Base-by-base conservation (phyloP, 176 grass and related monocot genomes). In the Oryza punctata region DNA sequence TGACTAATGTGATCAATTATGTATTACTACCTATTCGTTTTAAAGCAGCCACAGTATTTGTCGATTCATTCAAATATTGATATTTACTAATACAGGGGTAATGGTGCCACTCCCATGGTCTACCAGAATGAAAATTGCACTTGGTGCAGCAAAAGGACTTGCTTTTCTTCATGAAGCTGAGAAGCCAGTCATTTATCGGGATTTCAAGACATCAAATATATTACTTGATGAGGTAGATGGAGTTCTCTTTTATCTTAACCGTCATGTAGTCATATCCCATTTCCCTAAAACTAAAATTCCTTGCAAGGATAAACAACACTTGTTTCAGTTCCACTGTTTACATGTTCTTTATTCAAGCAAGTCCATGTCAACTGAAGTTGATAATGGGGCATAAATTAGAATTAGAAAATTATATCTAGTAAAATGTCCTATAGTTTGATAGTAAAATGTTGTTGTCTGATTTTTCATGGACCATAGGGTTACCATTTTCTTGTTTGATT, bases 161-260 rank as follows among this genome's bases (percentile, higher is more conserved):
- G 85, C 88, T 15, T 96, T 96, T 84, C 83, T 96, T 33, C 93
- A 96, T 25, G 86, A 89, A 77, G 82, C 88, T 32, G 90, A 96
- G 83, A 96, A 88, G 44, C 93, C 93, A 18, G 90, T 96, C 35
- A 96, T 96, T 69, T 96, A 96, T 87, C 73, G 90, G 16, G 93
- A 96, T 45, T 96, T 96, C 63, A 96, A 96, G 72, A 89, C 93
- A 32, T 95, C 93, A 30, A 95, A 95, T 33, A 92, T 95, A 79
- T 82, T 95, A 85, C 66, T 95, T 21, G 93, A 95, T 59, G 89
- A 91, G 82, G 93, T 86, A 76, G 44, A 40, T 40, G 32, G 0
- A 1, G 25, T 78, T 61, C 37, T 32, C 46, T 19, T 32, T 37
- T 29, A 18, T 16, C 49, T 54, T 54, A 19, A 54, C 16, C 49